Evolutionary conservation across 2,329 filamentous ascomycete species (phyloP).

Genomic region (Diaporthe sp.): DNA sequence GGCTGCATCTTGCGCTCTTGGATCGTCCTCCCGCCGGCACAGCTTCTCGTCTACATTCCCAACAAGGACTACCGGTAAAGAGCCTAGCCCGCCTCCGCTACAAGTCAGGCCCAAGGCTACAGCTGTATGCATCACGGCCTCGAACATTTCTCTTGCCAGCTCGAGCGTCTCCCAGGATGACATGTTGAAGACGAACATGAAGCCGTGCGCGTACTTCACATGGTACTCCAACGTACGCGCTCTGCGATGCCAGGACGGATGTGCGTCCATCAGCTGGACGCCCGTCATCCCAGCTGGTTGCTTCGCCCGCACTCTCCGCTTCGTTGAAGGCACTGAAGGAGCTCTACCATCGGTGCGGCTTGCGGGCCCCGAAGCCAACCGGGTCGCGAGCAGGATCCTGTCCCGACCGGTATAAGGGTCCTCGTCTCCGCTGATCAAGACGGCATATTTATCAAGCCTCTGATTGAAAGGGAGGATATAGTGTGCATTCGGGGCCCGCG

Average conservation of each 20-base stretch:
- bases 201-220: background rate
- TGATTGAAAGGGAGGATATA: background rate
- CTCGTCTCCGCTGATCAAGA: constrained; percentile 1
- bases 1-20: background rate
- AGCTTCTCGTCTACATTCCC: background rate
- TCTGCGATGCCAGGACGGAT: background rate
- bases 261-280: background rate
- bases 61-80: background rate
- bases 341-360: background rate
- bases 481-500: background rate
- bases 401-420: background rate
- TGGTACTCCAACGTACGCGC: background rate
- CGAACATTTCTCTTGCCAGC: background rate
- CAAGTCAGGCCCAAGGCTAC: background rate
- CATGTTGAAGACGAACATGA: constrained; percentile 1
- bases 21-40: background rate
- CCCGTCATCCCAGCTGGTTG: no score
- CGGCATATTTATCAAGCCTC: background rate
- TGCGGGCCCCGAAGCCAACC: background rate
- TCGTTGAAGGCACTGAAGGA: background rate
- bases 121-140: background rate
- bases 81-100: background rate
- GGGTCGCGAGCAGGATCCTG: background rate
- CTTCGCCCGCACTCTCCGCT: background rate
- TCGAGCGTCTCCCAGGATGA: background rate